Base-by-base conservation (phyloP, 495 filamentous ascomycete species). In the Neurospora tetraspora region DNA sequence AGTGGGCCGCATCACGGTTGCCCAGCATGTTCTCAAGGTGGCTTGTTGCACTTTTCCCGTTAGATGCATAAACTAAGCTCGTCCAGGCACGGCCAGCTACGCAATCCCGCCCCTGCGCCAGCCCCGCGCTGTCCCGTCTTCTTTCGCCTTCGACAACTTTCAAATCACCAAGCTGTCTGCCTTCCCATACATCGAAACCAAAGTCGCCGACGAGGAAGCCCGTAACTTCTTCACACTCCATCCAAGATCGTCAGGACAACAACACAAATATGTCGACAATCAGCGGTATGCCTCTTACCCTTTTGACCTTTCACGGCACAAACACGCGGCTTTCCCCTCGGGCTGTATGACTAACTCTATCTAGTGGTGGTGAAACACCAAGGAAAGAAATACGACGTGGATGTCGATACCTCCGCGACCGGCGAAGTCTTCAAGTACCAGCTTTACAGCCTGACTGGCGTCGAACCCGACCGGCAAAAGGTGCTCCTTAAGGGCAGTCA, bases 361-460 rank as follows among this genome's bases (percentile, higher is more conserved):
- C 16, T 11, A 97, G 95, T 98, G 77, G 87, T 96, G 77, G 91
- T 99, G 71, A 98, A 96, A 82, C 96, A 98, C 81, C 89, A 92
- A 77, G 94, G 95, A 80, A 97, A 97, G 81, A 92, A 93, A 78
- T 90, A 98, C 83, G 90, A 98, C 77, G 88, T 99, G 79, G 94
- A 98, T 73, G 88, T 98, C 74, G 95, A 98, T 80, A 88, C 91
- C 61, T 86, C 89, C 18, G 90, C 93, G 20, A 92, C 89, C 73
- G 96, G 94, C 82, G 96, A 98, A 80, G 91, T 91, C 47, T 92
- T 99, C 84, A 99, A 99, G 78, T 94, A 89, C 78, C 96, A 98
- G 80, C 89, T 99, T 27, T 99, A 91, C 82, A 97, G 94, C 70
- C 84, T 99, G 12, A 99, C 96, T 31, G 93, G 93, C 70, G 96